Evolutionary conservation across 257 asterid species (phyloP), one percentile per base, ranked within the genome.

Genomic region (Dorcoceras hygrometricum): DNA sequence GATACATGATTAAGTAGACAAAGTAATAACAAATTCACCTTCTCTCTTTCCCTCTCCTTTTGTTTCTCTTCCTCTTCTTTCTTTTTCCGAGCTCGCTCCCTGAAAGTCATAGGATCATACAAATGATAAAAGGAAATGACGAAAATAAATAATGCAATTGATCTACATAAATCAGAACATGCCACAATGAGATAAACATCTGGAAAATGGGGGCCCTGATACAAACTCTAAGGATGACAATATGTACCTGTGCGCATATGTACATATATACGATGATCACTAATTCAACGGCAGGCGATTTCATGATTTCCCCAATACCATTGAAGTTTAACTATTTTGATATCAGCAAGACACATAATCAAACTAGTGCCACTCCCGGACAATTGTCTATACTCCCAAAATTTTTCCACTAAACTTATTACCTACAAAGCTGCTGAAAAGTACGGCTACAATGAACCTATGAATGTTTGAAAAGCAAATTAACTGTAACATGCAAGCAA

Each of bases 41-140:
- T 91, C 77, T 91, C 98, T 81, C 86, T 78, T 70, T 91, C 96
- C 79, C 86, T 83, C 76, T 91, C 98, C 82, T 34, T 89, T 78
- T 71, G 89, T 62, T 83, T 91, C 71, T 91, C 98, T 82, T 89
- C 98, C 86, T 89, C 98, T 81, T 91, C 96, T 78, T 91, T 91
- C 93, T 91, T 91, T 78, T 85, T 88, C 62, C 91, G 95, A 70
- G 98, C 96, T 68, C 93, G 80, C 77, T 88, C 98, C 87, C 96
- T 90, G 74, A 23, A 58, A 81, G 16, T 36, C 51, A 43, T 12
- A 43, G 51, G 51, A 6, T 43, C 14, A 14, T 43, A 43, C 51
- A 6, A 43, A 43, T 3, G n/a, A 43, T 19, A 12, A 0, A 43
- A 12, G 51, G 51, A 36, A 43, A n/a, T 14, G 51, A 43, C 12